Conservation (phyloP, 2,329 filamentous ascomycete genomes). For the Pseudogymnoascus sp. region DNA sequence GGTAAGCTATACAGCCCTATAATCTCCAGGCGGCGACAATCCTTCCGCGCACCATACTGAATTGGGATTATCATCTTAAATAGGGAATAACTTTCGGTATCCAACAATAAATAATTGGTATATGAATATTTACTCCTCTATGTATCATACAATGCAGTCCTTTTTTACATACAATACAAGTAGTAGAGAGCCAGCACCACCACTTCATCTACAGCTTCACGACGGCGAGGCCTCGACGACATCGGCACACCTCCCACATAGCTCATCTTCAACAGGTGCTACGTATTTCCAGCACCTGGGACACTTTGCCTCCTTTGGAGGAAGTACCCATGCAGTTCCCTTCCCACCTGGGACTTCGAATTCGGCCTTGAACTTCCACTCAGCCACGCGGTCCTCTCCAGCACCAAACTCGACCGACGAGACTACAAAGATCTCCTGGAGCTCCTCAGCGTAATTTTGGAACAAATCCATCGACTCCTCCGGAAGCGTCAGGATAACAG, state of each 20-base stretch:
- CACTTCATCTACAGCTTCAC: neutral
- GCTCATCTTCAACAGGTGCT: conserved; percentile 52
- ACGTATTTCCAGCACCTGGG: conserved; percentile 83
- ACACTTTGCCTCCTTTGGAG: conserved; percentile 61
- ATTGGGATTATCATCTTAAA: neutral
- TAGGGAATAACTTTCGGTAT: neutral
- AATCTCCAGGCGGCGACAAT: no score
- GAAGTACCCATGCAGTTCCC: conserved; percentile 25
- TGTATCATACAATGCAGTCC: neutral
- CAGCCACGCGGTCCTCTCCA: conserved; percentile 35
- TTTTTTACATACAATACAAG: conserved; percentile 4
- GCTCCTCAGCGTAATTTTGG: conserved; percentile 31
- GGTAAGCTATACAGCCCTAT: no score
- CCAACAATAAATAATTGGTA: neutral
- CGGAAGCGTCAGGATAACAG: conserved; percentile 50
- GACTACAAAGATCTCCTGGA: conserved; percentile 58
- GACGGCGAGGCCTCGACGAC: conserved; percentile 41
- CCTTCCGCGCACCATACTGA: neutral
- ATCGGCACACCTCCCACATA: conserved; percentile 68
- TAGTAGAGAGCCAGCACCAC: conserved; percentile 5
- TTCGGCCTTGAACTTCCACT: conserved; percentile 36
- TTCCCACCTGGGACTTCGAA: conserved; percentile 22
- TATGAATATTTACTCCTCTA: neutral
- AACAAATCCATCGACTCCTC: conserved; percentile 26
- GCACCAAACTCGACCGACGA: conserved; percentile 51